Evolutionary conservation across 108 stramenopile species (phyloP).

Genomic region (Conticribra guillardii): DNA sequence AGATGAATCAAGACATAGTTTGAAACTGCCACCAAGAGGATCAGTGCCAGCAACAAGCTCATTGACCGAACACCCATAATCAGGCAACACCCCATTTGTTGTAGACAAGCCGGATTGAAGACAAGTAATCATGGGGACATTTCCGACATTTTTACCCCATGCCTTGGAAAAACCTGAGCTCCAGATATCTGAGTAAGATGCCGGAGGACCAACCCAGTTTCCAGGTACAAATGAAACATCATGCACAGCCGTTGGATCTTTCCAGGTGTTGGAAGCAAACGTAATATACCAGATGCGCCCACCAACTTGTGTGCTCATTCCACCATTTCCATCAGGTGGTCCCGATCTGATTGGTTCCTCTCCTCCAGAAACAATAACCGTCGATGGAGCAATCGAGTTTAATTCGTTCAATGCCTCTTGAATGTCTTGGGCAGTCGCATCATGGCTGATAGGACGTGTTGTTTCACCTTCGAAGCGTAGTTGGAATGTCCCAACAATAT

Average conservation of each 20-base stretch:
- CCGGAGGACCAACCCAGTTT: constrained; percentile 71
- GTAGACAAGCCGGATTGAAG: constrained; percentile 58
- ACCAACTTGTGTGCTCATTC: constrained; percentile 68
- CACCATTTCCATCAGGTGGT: constrained; percentile 40
- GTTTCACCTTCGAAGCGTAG: constrained; percentile 78
- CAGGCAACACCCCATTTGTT: constrained; percentile 63
- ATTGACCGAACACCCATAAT: constrained; percentile 63
- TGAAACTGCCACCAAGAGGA: constrained; percentile 79
- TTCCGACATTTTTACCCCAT: constrained; percentile 90
- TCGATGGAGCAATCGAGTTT: constrained; percentile 68
- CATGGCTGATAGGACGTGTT: constrained; percentile 66
- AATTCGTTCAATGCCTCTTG: constrained; percentile 72
- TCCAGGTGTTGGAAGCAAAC: constrained; percentile 75
- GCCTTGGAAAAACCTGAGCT: constrained; percentile 75
- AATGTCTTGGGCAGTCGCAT: constrained; percentile 64
- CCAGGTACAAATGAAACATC: constrained; percentile 62
- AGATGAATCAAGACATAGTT: constrained; percentile 64
- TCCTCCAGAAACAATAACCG: constrained; percentile 66
- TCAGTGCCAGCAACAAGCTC: constrained; percentile 68
- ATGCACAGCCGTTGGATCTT: constrained; percentile 69
- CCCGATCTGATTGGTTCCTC: constrained; percentile 49
- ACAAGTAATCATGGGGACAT: constrained; percentile 64
- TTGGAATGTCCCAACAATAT: constrained; percentile 76
- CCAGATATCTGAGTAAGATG: constrained; percentile 69
- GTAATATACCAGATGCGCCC: constrained; percentile 83